Evolutionary conservation across 371 early-diverging fungal genomes (phyloP), one percentile per base, ranked within the genome.

Genomic region (Mortierella sp.): DNA sequence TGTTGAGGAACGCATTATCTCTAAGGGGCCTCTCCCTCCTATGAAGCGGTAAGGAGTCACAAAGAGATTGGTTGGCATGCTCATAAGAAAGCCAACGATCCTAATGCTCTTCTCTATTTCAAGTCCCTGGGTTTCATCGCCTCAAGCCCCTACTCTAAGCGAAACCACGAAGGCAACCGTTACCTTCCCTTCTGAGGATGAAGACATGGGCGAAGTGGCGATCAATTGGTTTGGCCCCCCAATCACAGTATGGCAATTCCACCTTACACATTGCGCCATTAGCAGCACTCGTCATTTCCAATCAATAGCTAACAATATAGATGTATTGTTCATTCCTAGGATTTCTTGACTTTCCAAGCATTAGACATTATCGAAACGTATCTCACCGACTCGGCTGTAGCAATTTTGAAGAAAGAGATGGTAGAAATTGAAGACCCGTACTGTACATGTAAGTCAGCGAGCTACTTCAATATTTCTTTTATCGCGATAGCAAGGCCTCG

Each of bases 151-250:
- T 1, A 73, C 84, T 22, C 64, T 92, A 31, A 66, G 72, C n/a
- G 72, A 89, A 60, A 80, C 89, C 28, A 75, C 88, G 12, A 85
- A 85, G 28, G 86, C 88, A 35, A 83, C 74, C 0, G 88, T 92
- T 0, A 72, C 86, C 34, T 92, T 92, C 77, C 90, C 92, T 2
- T 91, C 91, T 37, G 92, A 91, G 61, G 92, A 92, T 72, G 92
- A 92, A 67, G 88, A 88, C 2, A 90, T 89, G 89, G 92, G 90
- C 19, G 87, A 89, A 35, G 82, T 91, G 0, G 68, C 85, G 6
- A 80, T 91, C 68, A 82, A 87, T 26, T 91, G 92, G 92, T 88
- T 88, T 43, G 92, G 92, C 34, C 89, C 90, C 19, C 76, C 75
- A 54, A 83, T 88, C 66, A 83, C 85, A 64, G 91, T 89, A 88